These are phyloP conservation scores for Aureobasidium pullulans DNA, from an alignment of 2,329 filamentous ascomycete species.

Conservation along the genomic window DNA sequence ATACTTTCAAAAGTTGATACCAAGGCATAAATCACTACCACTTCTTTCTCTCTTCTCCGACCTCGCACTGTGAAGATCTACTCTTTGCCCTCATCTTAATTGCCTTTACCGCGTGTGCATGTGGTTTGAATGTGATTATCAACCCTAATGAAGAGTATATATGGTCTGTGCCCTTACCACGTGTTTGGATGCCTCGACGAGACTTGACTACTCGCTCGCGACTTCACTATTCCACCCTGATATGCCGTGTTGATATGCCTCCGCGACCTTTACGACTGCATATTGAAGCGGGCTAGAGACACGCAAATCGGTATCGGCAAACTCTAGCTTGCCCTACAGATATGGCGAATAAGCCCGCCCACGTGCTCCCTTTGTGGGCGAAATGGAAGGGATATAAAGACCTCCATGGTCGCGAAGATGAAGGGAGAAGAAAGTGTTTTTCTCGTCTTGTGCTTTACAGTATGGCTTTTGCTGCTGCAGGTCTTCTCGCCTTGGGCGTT, in stretches of 20 bases:
- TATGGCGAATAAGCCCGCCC: neutral
- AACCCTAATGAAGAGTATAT: neutral
- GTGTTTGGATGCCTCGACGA: neutral
- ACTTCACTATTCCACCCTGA: neutral
- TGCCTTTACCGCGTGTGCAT: conserved; percentile 5
- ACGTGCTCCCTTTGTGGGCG: conserved; percentile 3
- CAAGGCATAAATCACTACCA: neutral
- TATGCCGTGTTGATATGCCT: neutral
- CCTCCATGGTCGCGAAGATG: neutral
- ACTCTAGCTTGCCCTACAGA: neutral
- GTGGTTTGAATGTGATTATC: neutral
- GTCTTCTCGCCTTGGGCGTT: conserved; percentile 7
- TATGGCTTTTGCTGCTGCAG: neutral
- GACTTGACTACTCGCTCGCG: neutral
- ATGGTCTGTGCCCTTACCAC: conserved; percentile 4
- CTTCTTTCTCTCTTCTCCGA: neutral
- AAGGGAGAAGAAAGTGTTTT: neutral
- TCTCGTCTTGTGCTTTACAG: neutral
- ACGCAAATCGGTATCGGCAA: neutral
- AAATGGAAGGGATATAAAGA: neutral
- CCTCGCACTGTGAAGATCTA: neutral
- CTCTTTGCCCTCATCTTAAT: neutral
- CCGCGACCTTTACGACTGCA: neutral
- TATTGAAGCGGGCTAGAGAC: neutral
- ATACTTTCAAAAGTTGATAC: conserved; percentile 3